Percentiles rank a stretch among this genome's conserved stretches.
phyloP scores from a whole-genome alignment of 257 asterid species.

The Solanum piurae region DNA sequence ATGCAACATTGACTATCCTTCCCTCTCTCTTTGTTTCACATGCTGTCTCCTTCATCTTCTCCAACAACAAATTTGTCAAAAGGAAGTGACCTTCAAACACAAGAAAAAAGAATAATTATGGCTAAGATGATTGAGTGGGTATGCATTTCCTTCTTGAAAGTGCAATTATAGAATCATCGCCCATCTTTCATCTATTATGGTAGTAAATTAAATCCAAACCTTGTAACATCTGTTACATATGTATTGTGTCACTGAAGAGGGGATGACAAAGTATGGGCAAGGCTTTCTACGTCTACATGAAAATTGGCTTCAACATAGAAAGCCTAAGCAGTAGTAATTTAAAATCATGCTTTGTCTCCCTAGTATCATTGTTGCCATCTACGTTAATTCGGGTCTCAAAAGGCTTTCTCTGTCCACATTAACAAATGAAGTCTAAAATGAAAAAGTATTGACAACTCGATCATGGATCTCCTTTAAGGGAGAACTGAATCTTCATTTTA shows the following conservation, averaged over 20 bases:
- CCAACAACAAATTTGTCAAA: slow-evolving; percentile 56
- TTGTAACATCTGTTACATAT: background rate
- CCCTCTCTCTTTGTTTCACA: slow-evolving; percentile 54
- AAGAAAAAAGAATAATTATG: background rate
- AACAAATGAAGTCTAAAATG: background rate
- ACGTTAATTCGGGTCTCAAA: background rate
- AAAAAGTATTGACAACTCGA: background rate
- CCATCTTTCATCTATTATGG: background rate
- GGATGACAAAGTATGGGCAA: background rate
- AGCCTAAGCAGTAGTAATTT: background rate
- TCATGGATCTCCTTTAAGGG: background rate
- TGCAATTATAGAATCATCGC: background rate
- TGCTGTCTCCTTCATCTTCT: slow-evolving; percentile 68
- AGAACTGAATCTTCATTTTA: background rate
- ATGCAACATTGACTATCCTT: slow-evolving; percentile 72
- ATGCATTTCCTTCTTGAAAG: background rate
- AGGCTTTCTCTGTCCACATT: background rate
- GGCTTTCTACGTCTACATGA: background rate
- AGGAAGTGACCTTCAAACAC: slow-evolving; percentile 81
- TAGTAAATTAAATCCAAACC: background rate
- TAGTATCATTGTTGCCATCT: background rate
- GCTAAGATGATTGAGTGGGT: background rate
- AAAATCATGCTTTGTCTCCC: background rate
- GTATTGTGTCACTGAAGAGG: background rate
- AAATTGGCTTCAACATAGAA: background rate